Percentiles rank a stretch among this genome's conserved stretches.
phyloP scores from a whole-genome alignment of 129 eudicot genomes.

The Pseudognaphalium luteoalbum region DNA sequence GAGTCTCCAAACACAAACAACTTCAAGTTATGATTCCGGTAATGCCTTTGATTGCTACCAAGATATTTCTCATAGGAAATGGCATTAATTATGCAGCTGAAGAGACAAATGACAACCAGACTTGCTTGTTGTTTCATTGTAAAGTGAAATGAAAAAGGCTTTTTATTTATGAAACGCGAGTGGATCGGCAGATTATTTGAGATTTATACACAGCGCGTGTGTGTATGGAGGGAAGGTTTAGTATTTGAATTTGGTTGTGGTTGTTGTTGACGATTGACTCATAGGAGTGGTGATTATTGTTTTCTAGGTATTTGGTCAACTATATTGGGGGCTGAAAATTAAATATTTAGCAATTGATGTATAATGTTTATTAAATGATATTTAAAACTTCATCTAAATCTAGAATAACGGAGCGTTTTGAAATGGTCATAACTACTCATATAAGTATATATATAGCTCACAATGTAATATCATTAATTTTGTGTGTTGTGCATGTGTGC shows the following conservation, averaged over 20 bases:
- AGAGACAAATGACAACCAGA: conserved; percentile 29
- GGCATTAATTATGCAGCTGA: conserved; percentile 14
- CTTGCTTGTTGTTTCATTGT: conserved; percentile 33
- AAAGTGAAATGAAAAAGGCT: background rate
- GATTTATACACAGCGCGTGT: background rate
- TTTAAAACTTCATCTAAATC: too few species aligned
- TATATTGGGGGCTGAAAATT: conserved; percentile 7
- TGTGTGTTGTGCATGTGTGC: too few species aligned
- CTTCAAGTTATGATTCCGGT: conserved; percentile 26
- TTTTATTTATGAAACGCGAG: background rate
- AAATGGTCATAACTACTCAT: too few species aligned
- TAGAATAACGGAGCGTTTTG: too few species aligned
- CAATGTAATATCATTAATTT: too few species aligned
- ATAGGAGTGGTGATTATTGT: conserved; percentile 4
- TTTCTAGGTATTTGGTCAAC: conserved; percentile 37
- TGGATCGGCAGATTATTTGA: conserved; percentile 12
- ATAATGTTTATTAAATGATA: too few species aligned
- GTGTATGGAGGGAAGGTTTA: conserved; percentile 8
- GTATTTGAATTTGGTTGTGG: conserved; percentile 29
- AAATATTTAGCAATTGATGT: too few species aligned
- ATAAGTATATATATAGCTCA: too few species aligned
- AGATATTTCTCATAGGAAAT: background rate
- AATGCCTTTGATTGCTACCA: background rate
- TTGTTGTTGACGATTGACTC: conserved; percentile 39
- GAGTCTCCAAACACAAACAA: conserved; percentile 80